phyloP scores from a whole-genome alignment of 257 asterid genomes.

The Nicotiana attenuata region DNA sequence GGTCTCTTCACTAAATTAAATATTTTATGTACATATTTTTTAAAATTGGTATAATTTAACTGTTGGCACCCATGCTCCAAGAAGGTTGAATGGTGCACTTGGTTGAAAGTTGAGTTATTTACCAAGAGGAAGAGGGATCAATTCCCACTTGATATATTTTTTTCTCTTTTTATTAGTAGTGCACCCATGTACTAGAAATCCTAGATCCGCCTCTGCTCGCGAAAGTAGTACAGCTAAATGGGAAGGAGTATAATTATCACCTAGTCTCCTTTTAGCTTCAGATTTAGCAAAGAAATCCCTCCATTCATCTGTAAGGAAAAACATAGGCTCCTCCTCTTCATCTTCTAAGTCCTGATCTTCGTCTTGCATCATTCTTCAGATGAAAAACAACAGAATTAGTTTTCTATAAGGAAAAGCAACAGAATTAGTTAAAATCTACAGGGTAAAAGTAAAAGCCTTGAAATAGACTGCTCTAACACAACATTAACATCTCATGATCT shows the following conservation, averaged over 20 bases:
- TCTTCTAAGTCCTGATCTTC: slow-evolving; percentile 36
- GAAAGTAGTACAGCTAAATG: not conserved
- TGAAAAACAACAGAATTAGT: not conserved
- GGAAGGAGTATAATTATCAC: slow-evolving; percentile 21
- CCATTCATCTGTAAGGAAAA: slow-evolving; percentile 89
- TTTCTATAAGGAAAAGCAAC: not conserved
- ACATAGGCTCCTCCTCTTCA: slow-evolving; percentile 62
- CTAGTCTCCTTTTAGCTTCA: slow-evolving; percentile 74
- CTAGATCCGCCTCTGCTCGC: no score
- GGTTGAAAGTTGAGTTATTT: no score
- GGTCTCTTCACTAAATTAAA: no score
- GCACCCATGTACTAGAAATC: no score
- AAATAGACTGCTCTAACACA: not conserved
- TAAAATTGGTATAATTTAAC: no score
- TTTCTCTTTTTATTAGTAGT: no score
- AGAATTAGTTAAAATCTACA: not conserved
- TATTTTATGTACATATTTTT: no score
- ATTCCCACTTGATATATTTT: no score
- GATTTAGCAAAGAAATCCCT: slow-evolving; percentile 84
- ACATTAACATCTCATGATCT: not conserved
- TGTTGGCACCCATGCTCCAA: no score
- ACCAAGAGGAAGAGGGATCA: no score
- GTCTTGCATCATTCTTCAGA: slow-evolving; percentile 27
- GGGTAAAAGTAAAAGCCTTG: not conserved
- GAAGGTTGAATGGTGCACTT: no score